Percentiles rank a stretch among this genome's conserved stretches.
These are phyloP conservation scores for Solanum hybrid DNA, from an alignment of 305 asterid species.

Conservation along the genomic window DNA sequence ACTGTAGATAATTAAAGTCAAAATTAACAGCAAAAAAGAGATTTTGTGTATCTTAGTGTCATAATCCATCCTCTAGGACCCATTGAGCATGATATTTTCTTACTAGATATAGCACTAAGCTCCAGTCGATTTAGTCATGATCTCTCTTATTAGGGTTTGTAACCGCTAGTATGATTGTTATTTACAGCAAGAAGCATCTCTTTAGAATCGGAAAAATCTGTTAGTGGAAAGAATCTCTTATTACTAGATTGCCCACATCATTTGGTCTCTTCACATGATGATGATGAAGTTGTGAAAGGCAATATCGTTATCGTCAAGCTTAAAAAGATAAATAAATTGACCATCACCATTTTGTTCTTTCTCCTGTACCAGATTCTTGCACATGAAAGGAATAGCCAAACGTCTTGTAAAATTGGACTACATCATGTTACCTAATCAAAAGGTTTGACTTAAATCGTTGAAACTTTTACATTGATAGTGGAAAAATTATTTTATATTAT, in stretches of 20 bases:
- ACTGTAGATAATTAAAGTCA: conserved; percentile 2
- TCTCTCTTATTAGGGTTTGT: conserved; percentile 17
- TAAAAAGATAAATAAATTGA: conserved; percentile 1
- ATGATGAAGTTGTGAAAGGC: not conserved
- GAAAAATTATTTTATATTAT: not conserved
- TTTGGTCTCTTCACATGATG: conserved; percentile 31
- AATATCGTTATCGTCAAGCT: not conserved
- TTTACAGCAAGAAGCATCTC: conserved; percentile 9
- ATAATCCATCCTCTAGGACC: conserved; percentile 17
- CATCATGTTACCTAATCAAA: not conserved
- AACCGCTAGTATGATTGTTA: conserved; percentile 8
- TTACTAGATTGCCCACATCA: conserved; percentile 34
- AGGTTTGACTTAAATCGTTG: not conserved
- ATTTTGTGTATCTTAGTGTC: conserved; percentile 16
- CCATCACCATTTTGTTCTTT: not conserved
- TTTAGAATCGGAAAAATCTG: conserved; percentile 4
- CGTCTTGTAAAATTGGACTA: not conserved
- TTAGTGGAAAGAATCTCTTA: conserved; percentile 24
- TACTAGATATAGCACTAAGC: conserved; percentile 28
- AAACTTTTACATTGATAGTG: not conserved
- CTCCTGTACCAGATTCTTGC: not conserved
- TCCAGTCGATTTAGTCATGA: conserved; percentile 20
- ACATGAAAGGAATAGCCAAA: not conserved
- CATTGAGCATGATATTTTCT: conserved; percentile 17
- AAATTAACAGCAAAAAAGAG: conserved; percentile 11